phyloP scores from a whole-genome alignment of 1,284 basidiomycete species.

The Tilletia caries region DNA sequence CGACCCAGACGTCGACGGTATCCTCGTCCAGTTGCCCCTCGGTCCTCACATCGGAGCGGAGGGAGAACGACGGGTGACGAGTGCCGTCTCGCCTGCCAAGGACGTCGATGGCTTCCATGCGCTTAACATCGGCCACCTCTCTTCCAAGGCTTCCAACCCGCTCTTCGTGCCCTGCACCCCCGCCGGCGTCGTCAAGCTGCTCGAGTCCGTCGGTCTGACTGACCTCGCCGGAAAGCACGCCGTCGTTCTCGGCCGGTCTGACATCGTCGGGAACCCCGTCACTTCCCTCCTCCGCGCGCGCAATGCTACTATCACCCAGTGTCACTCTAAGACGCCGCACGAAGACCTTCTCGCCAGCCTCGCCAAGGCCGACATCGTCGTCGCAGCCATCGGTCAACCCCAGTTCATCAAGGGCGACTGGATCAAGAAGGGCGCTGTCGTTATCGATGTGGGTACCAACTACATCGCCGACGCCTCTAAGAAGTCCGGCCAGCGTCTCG shows the following conservation, averaged over 20 bases:
- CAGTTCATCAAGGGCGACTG: conserved; percentile 88
- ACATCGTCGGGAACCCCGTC: conserved; percentile 96
- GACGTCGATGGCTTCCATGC: conserved; percentile 99
- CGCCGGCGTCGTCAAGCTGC: conserved; percentile 81
- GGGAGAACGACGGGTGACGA: conserved; percentile 85
- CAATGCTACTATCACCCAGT: conserved; percentile 96
- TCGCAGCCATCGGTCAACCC: conserved; percentile 88
- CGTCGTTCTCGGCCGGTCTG: conserved; percentile 92
- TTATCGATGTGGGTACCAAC: conserved; percentile 80
- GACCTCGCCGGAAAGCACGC: conserved; percentile 62
- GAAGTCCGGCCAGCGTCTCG: conserved; percentile 91
- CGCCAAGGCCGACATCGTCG: conserved; percentile 81
- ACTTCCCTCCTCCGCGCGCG: conserved; percentile 80
- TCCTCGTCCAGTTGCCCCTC: conserved; percentile 96
- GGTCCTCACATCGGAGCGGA: conserved; percentile 77
- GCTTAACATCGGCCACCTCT: conserved; percentile 94
- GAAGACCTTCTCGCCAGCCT: conserved; percentile 70
- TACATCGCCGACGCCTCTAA: conserved; percentile 78
- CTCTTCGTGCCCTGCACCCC: conserved; percentile 95
- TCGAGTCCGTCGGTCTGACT: conserved; percentile 76
- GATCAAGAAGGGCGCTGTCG: conserved; percentile 83
- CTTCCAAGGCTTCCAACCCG: conserved; percentile 83
- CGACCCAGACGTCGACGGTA: conserved; percentile 77
- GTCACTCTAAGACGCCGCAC: conserved; percentile 74
- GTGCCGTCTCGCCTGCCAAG: conserved; percentile 89